Evolutionary conservation across 768 basidiomycete species (phyloP), one percentile per base, ranked within the genome.

Genomic region (Basidioascus undulatus): DNA sequence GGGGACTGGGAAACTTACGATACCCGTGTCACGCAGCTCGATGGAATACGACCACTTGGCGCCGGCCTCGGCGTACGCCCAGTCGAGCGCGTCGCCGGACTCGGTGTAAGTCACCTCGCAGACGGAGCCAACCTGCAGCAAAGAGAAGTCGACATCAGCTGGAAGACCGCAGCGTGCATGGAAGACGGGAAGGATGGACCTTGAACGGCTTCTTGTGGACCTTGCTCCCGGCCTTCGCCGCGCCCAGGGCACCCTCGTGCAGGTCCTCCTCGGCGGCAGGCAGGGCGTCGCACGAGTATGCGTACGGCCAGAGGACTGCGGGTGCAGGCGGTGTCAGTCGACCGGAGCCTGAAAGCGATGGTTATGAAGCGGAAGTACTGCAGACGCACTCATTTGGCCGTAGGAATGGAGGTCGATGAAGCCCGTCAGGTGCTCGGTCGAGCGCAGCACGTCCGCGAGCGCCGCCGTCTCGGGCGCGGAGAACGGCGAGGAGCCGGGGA

Each of bases 321-420:
- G 5, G 34, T 24, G 40, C 32, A 35, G 12, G 24, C 27, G 25
- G 25, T 27, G 37, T 32, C 35, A 32, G 24, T 16, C 18, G n/a
- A 2, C 19, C 20, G 42, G 16, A 18, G 12, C 19, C 39, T 19
- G 20, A 32, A 13, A 28, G 7, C 43, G 24, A 41, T 32, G 15
- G 32, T 41, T 32, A 38, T 12, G 6, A 25, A 12, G n/a, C 15
- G 30, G 16, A 32, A 35, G 11, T 12, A n/a, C 7, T 19, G 7
- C 30, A 27, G 15, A 65, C 76, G 43, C 49, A 81, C 77, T 54
- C 66, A 81, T 74, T 53, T 83, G 79, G 0, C 80, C 80, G 51
- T 80, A 86, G 49, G 72, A 76, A 47, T 82, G 64, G 38, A 82
- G 53, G 57, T 83, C 79, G 25, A 82, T 43, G 55, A 79, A 83